phyloP scores from a whole-genome alignment of 306 rosid species.

The Cicer cuneatum region DNA sequence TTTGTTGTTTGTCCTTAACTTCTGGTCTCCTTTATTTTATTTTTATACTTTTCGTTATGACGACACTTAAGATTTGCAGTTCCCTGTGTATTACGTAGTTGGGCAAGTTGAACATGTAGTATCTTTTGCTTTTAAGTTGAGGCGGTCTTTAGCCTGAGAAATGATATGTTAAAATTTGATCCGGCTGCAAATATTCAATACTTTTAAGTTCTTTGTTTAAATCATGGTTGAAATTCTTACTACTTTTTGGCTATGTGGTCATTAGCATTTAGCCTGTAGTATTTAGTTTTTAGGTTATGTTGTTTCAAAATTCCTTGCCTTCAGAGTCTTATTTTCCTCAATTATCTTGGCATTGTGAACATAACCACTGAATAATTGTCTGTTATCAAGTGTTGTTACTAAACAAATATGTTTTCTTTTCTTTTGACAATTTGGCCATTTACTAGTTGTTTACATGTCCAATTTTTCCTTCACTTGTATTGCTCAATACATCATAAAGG shows the following conservation, averaged over 20 bases:
- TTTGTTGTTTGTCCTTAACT: conserved; percentile 4
- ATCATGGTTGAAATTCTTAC: conserved; percentile 12
- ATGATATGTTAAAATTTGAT: background rate
- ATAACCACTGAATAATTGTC: conserved; percentile 17
- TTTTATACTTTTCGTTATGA: background rate
- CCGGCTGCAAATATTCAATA: background rate
- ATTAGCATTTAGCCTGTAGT: background rate
- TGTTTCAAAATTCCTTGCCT: conserved; percentile 5
- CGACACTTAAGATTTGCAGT: background rate
- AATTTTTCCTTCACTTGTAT: conserved; percentile 9
- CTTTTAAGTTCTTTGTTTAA: background rate
- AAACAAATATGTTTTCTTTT: background rate
- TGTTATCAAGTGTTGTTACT: background rate
- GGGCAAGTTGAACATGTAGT: conserved; percentile 5
- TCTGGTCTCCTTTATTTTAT: conserved; percentile 1
- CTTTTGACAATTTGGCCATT: conserved; percentile 1
- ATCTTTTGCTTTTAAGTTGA: conserved; percentile 21
- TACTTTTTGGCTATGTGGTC: background rate
- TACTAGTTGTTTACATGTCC: conserved; percentile 3
- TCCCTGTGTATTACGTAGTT: background rate
- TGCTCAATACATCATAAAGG: background rate
- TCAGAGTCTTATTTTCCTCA: conserved; percentile 3
- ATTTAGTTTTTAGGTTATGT: background rate
- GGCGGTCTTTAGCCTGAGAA: conserved; percentile 8
- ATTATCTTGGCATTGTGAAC: conserved; percentile 16